phyloP scores from a whole-genome alignment of 495 filamentous ascomycete species.

The Parmelia sp. region DNA sequence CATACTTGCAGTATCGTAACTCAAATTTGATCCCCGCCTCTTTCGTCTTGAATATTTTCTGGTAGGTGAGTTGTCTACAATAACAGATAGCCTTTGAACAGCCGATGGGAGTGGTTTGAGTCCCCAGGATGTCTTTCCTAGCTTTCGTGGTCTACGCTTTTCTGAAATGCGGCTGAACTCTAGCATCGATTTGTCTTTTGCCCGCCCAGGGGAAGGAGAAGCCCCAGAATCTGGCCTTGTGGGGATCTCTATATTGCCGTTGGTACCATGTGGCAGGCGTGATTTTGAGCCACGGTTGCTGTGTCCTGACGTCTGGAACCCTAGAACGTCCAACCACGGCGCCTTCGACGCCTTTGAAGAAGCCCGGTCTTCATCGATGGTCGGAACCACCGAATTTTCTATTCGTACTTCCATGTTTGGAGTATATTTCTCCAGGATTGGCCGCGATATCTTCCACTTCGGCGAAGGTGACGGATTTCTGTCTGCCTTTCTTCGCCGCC shows the following conservation, averaged over 20 bases:
- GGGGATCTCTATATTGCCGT: not conserved
- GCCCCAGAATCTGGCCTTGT: conserved; percentile 16
- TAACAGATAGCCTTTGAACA: conserved; percentile 11
- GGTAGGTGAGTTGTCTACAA: conserved; percentile 18
- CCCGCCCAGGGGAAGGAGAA: not conserved
- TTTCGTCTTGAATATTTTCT: conserved; percentile 37
- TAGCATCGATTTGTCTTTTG: conserved; percentile 1
- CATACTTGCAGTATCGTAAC: conserved; percentile 9
- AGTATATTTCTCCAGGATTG: not conserved
- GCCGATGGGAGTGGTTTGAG: not conserved
- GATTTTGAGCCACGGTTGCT: conserved; percentile 14
- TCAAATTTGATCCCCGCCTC: conserved; percentile 19
- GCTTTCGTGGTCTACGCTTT: conserved; percentile 7
- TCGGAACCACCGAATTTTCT: not conserved
- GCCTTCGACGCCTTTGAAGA: conserved; percentile 17
- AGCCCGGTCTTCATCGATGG: conserved; percentile 2
- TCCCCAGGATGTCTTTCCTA: not conserved
- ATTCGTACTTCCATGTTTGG: not conserved
- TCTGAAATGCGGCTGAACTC: conserved; percentile 13
- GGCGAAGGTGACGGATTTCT: not conserved
- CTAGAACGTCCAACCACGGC: conserved; percentile 12
- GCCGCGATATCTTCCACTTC: conserved; percentile 9
- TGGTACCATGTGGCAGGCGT: conserved; percentile 9
- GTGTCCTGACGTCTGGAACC: not conserved
- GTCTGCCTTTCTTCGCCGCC: conserved; percentile 14